A percentile compares a stretch with the other conserved stretches of the same genome.
These are phyloP conservation scores for Meyerozyma athensensis DNA, from an alignment of 1,139 yeast genomes.

Conservation along the genomic window DNA sequence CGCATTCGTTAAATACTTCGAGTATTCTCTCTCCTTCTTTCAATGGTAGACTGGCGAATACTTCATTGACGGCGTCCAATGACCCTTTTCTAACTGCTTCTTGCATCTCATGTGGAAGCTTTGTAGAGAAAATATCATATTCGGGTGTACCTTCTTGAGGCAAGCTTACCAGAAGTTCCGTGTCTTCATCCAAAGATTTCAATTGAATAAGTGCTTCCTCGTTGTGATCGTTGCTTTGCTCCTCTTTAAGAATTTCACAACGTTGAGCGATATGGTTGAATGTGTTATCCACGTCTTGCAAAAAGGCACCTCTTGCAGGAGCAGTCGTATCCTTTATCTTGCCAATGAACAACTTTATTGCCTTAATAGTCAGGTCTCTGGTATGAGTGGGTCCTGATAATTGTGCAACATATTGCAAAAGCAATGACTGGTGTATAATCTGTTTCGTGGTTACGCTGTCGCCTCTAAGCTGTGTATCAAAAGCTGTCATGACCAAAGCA, in stretches of 20 bases:
- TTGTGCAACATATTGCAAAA: conserved; percentile 73
- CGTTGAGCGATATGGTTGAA: conserved; percentile 67
- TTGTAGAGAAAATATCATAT: conserved; percentile 47
- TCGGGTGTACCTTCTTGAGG: conserved; percentile 53
- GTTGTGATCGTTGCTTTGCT: conserved; percentile 35
- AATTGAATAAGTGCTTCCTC: conserved; percentile 82
- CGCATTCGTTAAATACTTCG: conserved; percentile 72
- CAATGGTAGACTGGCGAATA: conserved; percentile 69
- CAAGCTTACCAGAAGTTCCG: conserved; percentile 66
- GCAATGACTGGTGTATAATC: conserved; percentile 72
- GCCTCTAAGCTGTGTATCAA: conserved; percentile 71
- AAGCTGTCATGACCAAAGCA: conserved; percentile 88
- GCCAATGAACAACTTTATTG: conserved; percentile 65
- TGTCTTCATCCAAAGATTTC: conserved; percentile 80
- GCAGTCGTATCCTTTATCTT: conserved; percentile 52
- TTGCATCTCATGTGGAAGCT: conserved; percentile 63
- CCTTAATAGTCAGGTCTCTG: conserved; percentile 38
- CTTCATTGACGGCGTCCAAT: conserved; percentile 77
- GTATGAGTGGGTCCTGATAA: conserved; percentile 41
- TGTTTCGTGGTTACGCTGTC: conserved; percentile 50
- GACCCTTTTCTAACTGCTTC: conserved; percentile 67
- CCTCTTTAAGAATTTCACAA: conserved; percentile 59
- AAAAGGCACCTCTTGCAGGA: conserved; percentile 64
- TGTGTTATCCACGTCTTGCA: conserved; percentile 69
- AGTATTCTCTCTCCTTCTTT: conserved; percentile 78